These are phyloP conservation scores for Wickerhamiella qilinensis DNA, from an alignment of 805 yeast genomes.

Conservation along the genomic window DNA sequence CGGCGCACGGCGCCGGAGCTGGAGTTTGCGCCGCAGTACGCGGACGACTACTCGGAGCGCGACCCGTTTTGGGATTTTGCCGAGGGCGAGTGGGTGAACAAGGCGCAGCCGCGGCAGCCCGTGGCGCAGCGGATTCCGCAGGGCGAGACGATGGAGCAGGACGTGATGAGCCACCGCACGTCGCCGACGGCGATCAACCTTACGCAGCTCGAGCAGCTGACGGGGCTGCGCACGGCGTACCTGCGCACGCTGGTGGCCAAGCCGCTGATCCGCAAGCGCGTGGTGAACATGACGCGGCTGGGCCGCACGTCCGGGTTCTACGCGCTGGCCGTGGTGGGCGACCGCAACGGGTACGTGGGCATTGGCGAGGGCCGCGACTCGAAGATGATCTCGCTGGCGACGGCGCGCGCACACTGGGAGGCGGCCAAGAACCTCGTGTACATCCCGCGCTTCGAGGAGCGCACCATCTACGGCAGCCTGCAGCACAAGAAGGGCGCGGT, in stretches of 20 bases:
- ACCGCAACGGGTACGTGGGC: slow-evolving; percentile 84
- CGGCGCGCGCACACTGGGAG: slow-evolving; percentile 77
- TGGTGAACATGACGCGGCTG: slow-evolving; percentile 68
- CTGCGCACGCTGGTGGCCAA: slow-evolving; percentile 16
- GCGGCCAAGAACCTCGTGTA: slow-evolving; percentile 73
- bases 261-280: slow-evolving; percentile 37
- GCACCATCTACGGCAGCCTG: slow-evolving; percentile 78
- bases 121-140: slow-evolving; percentile 40
- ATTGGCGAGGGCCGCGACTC: slow-evolving; percentile 89
- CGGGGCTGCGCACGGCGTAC: slow-evolving; percentile 17
- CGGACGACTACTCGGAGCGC: slow-evolving; percentile 51
- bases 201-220: slow-evolving; percentile 19
- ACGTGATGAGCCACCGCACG: slow-evolving; percentile 19
- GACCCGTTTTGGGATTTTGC: slow-evolving; percentile 66
- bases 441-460: slow-evolving; percentile 75
- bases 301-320: slow-evolving; percentile 42
- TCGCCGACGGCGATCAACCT: slow-evolving; percentile 19
- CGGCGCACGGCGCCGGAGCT: slow-evolving; percentile 28
- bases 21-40: slow-evolving; percentile 52
- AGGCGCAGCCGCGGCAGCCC: slow-evolving; percentile 38
- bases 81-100: slow-evolving; percentile 31
- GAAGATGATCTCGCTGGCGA: slow-evolving; percentile 57
- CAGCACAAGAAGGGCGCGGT: slow-evolving; percentile 80
- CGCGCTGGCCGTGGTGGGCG: slow-evolving; percentile 81
- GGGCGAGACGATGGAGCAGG: slow-evolving; percentile 21